phyloP scores from a whole-genome alignment of 768 basidiomycete genomes.

The Boletus fagicola region DNA sequence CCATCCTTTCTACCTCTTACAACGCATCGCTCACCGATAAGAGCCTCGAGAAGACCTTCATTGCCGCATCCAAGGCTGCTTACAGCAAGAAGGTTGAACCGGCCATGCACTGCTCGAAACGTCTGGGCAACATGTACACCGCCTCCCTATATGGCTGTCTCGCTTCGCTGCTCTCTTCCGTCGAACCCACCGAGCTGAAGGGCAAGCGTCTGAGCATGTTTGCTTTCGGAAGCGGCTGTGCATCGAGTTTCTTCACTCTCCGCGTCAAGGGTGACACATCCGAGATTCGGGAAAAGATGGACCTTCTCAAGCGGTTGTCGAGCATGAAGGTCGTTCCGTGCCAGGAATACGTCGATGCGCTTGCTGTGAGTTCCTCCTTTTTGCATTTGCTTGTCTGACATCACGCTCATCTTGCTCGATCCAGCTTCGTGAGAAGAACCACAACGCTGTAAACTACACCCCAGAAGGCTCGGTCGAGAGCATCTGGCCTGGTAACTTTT shows the following conservation, averaged over 20 bases:
- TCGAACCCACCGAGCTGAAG: slow-evolving; percentile 65
- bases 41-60: slow-evolving; percentile 91
- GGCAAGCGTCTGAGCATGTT: slow-evolving; percentile 91
- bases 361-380: slow-evolving; percentile 49
- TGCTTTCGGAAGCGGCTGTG: slow-evolving; percentile 95
- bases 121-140: slow-evolving; percentile 98
- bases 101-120: slow-evolving; percentile 81
- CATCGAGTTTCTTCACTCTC: slow-evolving; percentile 90
- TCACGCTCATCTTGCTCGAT: neutral
- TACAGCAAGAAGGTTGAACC: slow-evolving; percentile 79
- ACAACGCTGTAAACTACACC: slow-evolving; percentile 82
- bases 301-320: slow-evolving; percentile 73
- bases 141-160: slow-evolving; percentile 94
- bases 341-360: slow-evolving; percentile 86
- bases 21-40: slow-evolving; percentile 88
- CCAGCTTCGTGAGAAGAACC: slow-evolving; percentile 94
- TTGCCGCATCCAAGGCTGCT: slow-evolving; percentile 68
- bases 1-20: slow-evolving; percentile 63
- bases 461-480: slow-evolving; percentile 87
- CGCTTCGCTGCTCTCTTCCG: slow-evolving; percentile 75
- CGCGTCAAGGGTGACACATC: slow-evolving; percentile 85
- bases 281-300: slow-evolving; percentile 77
- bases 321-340: slow-evolving; percentile 90
- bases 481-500: slow-evolving; percentile 93
- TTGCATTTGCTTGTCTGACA: neutral